Base-by-base conservation (phyloP, 768 basidiomycete species). In the Suillus lakei region DNA sequence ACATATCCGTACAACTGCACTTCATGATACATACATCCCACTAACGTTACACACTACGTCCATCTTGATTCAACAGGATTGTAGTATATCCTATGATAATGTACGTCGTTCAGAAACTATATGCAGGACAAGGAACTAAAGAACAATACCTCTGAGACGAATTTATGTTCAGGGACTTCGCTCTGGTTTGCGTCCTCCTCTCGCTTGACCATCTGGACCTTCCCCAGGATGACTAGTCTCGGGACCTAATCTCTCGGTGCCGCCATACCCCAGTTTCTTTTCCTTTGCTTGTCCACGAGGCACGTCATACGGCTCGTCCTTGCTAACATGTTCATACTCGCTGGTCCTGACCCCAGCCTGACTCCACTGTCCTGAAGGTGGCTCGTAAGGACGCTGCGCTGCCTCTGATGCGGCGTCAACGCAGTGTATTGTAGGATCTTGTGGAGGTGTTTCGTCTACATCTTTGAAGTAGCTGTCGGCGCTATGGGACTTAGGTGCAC, bases 401-500 rank as follows among this genome's bases (percentile, higher is more conserved):
- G 73, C 74, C 58, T 83, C 81, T 3, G 82, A 81, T 4, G 72
- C 66, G 1, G 82, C 73, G 60, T 86, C 85, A 38, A 87, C 80
- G n/a, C 79, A 74, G 73, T 84, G 81, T 60, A 84, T 74, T 6
- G 71, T 78, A n/a, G 78, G 64, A 58, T 82, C 79, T 2, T 72
- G 63, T 1, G 83, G 80, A 5, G 83, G 81, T 1, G 80, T 79
- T 26, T 78, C 73, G 70, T 86, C 85, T 39, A 78, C 72, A 41
- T 86, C 84, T 66, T 85, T 84, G 53, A 75, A 76, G 73, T 86
- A 86, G 13, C 77, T 77, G 60, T 85, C 85, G 8, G 74, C 65
- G 2, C 75, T 76, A 68, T 85, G 79, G 5, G 56, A 44, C 43
- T 60, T 51, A 2, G 50, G 18, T 12, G 28, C 61, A 16, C 16